phyloP scores from a whole-genome alignment of 208 protist species.

The Angomonas deanei region DNA sequence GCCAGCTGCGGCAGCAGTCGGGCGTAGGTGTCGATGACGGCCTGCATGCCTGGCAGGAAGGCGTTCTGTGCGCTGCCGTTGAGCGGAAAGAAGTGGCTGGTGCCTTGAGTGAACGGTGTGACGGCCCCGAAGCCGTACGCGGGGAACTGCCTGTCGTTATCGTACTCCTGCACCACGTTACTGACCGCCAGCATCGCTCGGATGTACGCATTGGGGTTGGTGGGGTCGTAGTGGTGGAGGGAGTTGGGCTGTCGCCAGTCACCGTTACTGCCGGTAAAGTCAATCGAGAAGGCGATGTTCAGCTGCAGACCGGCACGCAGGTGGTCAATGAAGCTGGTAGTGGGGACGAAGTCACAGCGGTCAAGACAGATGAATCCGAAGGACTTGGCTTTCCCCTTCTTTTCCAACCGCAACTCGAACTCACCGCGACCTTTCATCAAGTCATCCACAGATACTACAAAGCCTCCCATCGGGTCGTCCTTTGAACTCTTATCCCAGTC shows the following conservation, averaged over 20 bases:
- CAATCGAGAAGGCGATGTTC: slow-evolving; percentile 60
- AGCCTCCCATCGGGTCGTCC: slow-evolving; percentile 17
- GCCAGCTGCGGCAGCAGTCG: slow-evolving; percentile 20
- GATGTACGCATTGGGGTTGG: slow-evolving; percentile 27
- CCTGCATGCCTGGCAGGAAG: slow-evolving; percentile 48
- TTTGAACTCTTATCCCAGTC: slow-evolving; percentile 12
- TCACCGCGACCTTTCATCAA: slow-evolving; percentile 1
- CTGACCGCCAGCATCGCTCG: slow-evolving; percentile 32
- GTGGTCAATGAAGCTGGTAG: slow-evolving; percentile 46
- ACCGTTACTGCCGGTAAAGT: slow-evolving; percentile 69
- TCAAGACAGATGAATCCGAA: slow-evolving; percentile 24
- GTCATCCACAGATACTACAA: slow-evolving; percentile 16
- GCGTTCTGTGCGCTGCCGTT: slow-evolving; percentile 28
- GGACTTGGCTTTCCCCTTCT: slow-evolving; percentile 28
- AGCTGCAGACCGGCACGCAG: slow-evolving; percentile 41
- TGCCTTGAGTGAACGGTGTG: slow-evolving; percentile 23
- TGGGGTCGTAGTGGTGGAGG: slow-evolving; percentile 42
- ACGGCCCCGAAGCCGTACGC: slow-evolving; percentile 40
- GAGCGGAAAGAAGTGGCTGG: slow-evolving; percentile 53
- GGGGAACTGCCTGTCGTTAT: slow-evolving; percentile 39
- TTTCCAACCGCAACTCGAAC: slow-evolving; percentile 15
- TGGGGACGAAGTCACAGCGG: slow-evolving; percentile 13
- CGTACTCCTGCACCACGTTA: slow-evolving; percentile 43
- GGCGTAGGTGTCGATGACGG: slow-evolving; percentile 45
- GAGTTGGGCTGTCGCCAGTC: slow-evolving; percentile 30